phyloP scores from a whole-genome alignment of 129 eudicot species.

The Ambrosia artemisiifolia region DNA sequence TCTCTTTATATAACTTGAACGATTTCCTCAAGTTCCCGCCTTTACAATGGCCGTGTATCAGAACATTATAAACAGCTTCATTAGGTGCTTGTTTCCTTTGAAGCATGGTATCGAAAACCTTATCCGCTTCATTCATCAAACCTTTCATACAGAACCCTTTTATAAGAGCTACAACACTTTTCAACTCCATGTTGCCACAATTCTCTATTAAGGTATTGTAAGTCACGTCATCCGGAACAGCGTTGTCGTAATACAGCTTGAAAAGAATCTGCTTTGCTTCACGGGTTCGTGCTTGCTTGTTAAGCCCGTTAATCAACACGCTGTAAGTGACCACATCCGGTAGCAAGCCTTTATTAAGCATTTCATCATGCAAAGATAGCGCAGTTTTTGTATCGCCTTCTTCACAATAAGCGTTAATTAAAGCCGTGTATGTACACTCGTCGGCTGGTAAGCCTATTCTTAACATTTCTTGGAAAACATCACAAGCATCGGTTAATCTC shows the following conservation, averaged over 20 bases:
- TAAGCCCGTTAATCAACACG: conserved; percentile 86
- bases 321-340: conserved; percentile 93
- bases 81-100: conserved; percentile 38
- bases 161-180: conserved; percentile 61
- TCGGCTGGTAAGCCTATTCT: conserved; percentile 65
- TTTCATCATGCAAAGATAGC: conserved; percentile 65
- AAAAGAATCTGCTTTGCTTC: conserved; percentile 85
- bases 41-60: conserved; percentile 88
- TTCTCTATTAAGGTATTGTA: conserved; percentile 68
- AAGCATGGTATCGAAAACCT: conserved; percentile 66
- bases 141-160: conserved; percentile 97
- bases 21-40: conserved; percentile 73
- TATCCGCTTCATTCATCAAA: conserved; percentile 88
- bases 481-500: conserved; percentile 67
- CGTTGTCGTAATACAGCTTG: conserved; percentile 65
- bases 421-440: conserved; percentile 81
- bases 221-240: conserved; percentile 75
- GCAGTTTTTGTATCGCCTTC: conserved; percentile 68
- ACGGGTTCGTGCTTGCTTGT: conserved; percentile 77
- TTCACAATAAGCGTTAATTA: conserved; percentile 77
- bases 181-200: conserved; percentile 51
- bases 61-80: conserved; percentile 66
- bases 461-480: conserved; percentile 71
- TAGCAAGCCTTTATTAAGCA: conserved; percentile 71
- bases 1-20: conserved; percentile 58